Evolutionary conservation across 2,329 filamentous ascomycete species (phyloP), one percentile per base, ranked within the genome.

Genomic region (Gyromitra esculenta): DNA sequence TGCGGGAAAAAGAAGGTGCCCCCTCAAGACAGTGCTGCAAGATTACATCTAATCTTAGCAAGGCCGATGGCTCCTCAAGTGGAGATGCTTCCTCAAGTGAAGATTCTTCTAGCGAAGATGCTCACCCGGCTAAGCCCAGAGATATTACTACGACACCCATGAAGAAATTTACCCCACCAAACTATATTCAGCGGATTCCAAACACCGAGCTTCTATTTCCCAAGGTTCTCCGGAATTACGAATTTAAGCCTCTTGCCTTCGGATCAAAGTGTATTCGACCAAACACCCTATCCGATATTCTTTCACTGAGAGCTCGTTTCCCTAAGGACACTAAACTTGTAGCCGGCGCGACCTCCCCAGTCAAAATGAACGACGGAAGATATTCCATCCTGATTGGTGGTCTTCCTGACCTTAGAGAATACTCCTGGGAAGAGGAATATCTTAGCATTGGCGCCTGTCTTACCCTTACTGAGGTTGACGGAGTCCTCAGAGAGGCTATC

Each of bases 131-230:
- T 21, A 21, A 21, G 18, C 18, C 18, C 18, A 21, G 18, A 21
- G 18, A 21, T 21, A 21, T 21, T 21, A 21, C 18, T 21, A 21
- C 18, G 18, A 82, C 85, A 64, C 84, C 85, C 0, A 85, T 86
- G 73, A 89, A 88, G 80, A 86, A 85, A 67, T 97, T 97, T 81
- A 94, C 92, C 0, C 91, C 92, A 1, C 95, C 95, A 0, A 92
- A 93, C 0, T 97, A 98, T 82, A 97, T 97, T 82, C 91, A 96
- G 81, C 97, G 97, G 83, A 93, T 94, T 62, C 92, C 93, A 0
- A 92, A 97, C 67, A 97, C 96, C 0, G 92, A 99, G 82, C 88
- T 99, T 76, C 98, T 99, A 74, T 98, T 98, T 83, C 96, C 96
- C 0, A 93, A 95, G 0, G 86, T 90, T 0, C 85, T 99, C 39